A percentile compares a stretch with the other conserved stretches of the same genome.
Conservation (phyloP, 2,329 filamentous ascomycete genomes). For the Hypoxylon sp. region DNA sequence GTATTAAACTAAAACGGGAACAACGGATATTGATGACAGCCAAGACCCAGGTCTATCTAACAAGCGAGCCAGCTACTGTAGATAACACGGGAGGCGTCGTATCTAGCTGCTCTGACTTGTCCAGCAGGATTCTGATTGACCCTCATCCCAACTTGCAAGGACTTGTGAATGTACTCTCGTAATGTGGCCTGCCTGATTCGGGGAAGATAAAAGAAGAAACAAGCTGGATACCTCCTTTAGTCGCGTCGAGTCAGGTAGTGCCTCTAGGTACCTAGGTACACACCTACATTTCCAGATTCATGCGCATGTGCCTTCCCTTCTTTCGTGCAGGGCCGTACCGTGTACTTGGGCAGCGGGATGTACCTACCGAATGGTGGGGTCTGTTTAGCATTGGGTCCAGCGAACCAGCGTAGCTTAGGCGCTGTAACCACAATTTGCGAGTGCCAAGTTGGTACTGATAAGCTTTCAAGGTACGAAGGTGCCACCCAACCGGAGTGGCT, state of each 20-base stretch:
- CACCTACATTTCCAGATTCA: background rate
- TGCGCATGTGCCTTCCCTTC: constrained; percentile 4
- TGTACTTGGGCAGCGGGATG: constrained; percentile 23
- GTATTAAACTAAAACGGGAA: constrained; percentile 29
- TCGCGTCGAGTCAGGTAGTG: constrained; percentile 38
- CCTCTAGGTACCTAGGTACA: constrained; percentile 22
- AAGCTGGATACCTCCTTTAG: constrained; percentile 11
- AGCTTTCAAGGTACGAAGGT: constrained; percentile 14
- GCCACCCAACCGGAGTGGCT: constrained; percentile 21
- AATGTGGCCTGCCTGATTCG: constrained; percentile 46
- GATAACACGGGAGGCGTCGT: constrained; percentile 35
- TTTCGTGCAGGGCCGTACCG: constrained; percentile 2
- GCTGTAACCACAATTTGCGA: constrained; percentile 31
- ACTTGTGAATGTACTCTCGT: constrained; percentile 12
- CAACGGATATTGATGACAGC: constrained; percentile 44
- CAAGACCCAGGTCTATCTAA: constrained; percentile 39
- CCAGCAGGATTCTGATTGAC: constrained; percentile 38
- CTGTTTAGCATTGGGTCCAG: constrained; percentile 14
- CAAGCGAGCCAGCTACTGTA: constrained; percentile 35
- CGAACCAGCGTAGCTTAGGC: constrained; percentile 7
- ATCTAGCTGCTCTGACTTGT: constrained; percentile 34
- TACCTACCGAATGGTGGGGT: constrained; percentile 25
- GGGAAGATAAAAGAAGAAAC: constrained; percentile 36
- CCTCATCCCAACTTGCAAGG: constrained; percentile 26
- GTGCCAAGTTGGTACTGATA: constrained; percentile 20